These are phyloP conservation scores for Schwanniomyces occidentalis DNA, from an alignment of 805 yeast species.

Conservation along the genomic window DNA sequence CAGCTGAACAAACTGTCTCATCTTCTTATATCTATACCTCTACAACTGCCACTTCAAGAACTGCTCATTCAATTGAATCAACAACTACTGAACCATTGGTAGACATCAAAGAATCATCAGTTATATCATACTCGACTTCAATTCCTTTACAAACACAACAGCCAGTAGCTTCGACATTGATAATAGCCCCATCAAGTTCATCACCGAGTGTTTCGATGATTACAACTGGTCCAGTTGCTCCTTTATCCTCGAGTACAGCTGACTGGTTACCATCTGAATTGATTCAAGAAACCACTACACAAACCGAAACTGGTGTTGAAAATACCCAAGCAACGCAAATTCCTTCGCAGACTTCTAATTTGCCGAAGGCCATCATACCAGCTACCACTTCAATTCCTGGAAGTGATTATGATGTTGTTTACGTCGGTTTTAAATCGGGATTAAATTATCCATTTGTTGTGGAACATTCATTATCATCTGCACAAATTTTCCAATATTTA, in stretches of 20 bases:
- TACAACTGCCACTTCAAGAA: background rate
- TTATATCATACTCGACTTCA: no score
- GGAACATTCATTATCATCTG: conserved; percentile 67
- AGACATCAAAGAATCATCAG: no score
- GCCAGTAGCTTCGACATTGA: no score
- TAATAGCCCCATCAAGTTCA: background rate
- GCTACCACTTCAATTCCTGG: conserved; percentile 48
- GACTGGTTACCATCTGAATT: conserved; percentile 35
- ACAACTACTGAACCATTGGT: background rate
- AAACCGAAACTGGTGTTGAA: conserved; percentile 32
- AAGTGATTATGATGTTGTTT: conserved; percentile 51
- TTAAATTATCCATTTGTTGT: conserved; percentile 87
- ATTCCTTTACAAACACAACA: no score
- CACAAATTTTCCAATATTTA: conserved; percentile 81
- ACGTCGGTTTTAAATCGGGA: conserved; percentile 74
- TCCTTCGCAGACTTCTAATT: conserved; percentile 40
- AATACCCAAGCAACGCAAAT: conserved; percentile 33
- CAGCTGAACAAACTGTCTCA: no score
- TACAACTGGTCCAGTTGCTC: conserved; percentile 4
- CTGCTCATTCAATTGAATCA: background rate
- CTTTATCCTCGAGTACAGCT: conserved; percentile 4
- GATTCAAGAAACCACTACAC: no score
- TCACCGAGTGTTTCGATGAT: conserved; percentile 2
- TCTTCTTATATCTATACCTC: no score
- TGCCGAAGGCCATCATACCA: conserved; percentile 85